Evolutionary conservation across 441 rosid genomes (phyloP).

Genomic region (Erodium chrysanthum): DNA sequence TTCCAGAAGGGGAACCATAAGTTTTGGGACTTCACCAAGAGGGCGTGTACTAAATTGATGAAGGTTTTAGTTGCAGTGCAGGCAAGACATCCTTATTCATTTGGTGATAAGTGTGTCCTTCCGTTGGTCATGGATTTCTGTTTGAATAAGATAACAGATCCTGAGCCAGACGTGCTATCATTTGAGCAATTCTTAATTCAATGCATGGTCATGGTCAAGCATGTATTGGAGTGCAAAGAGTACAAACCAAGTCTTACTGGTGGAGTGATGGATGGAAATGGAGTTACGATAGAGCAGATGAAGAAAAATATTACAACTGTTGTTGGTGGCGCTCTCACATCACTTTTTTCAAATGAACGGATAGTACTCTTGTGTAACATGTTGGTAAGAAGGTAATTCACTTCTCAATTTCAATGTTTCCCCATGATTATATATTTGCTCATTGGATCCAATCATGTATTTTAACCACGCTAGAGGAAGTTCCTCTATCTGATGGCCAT

Average conservation of each 20-base stretch:
- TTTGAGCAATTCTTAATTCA: constrained; percentile 82
- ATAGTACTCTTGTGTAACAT: constrained; percentile 70
- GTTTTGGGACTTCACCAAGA: constrained; percentile 72
- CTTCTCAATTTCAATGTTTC: neutral
- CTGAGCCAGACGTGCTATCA: constrained; percentile 45
- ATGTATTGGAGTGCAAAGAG: constrained; percentile 86
- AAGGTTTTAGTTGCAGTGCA: constrained; percentile 79
- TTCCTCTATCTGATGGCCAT: neutral
- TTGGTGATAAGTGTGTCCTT: constrained; percentile 87
- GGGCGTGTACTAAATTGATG: constrained; percentile 85
- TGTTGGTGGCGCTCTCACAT: constrained; percentile 56
- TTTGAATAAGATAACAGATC: constrained; percentile 75
- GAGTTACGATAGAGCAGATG: constrained; percentile 62
- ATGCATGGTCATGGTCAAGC: constrained; percentile 93
- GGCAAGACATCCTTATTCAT: constrained; percentile 88
- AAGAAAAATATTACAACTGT: constrained; percentile 69
- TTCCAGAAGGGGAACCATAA: constrained; percentile 56
- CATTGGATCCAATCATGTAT: neutral
- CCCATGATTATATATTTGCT: neutral
- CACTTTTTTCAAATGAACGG: constrained; percentile 79
- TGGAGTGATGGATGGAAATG: constrained; percentile 80
- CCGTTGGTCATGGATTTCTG: constrained; percentile 79
- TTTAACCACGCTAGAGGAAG: neutral
- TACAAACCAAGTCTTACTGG: constrained; percentile 82
- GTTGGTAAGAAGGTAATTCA: constrained; percentile 75